Evolutionary conservation across 169 alveolate species (phyloP), one percentile per base, ranked within the genome.

Genomic region (Cardiosporidium cionae): DNA sequence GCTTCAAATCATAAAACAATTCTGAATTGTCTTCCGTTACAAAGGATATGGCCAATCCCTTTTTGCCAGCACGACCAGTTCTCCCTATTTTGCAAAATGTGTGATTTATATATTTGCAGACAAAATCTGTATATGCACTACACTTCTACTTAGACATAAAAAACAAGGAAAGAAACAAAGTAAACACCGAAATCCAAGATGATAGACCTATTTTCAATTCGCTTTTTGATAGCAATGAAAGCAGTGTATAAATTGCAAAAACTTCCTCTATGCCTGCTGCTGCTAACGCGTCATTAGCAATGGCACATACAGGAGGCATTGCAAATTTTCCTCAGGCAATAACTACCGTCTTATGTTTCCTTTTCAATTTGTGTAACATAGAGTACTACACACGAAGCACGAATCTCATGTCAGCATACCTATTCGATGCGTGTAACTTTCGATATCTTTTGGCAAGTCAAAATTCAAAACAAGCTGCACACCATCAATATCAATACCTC

Each of bases 21-120:
- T 37, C 70, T 0, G 72, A n/a, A 70, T 96, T 97, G n/a, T 90
- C 94, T 35, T 89, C 95, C 0, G 98, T 93, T 7, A 94, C 78
- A 52, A 96, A 92, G 7, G 98, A 92, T 3, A 91, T 91, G 4
- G 99, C 99, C 78, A 91, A 69, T 3, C 99, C 99, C 84, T 89
- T 92, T 71, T 89, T 91, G 2, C 99, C 99, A 1, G 98, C 98
- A 64, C 99, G 92, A 3, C 99, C 99, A 3, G 99, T 96, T 69
- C 99, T 91, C 25, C 98, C 98, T 71, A 89, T 79, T 7, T 75
- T 28, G 58, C 66, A 78, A 36, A 16, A 23, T 28, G n/a, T n/a
- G n/a, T n/a, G n/a, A n/a, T n/a, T n/a, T n/a, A n/a, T n/a, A n/a
- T n/a, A n/a, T n/a, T n/a, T n/a, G n/a, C n/a, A n/a, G n/a, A n/a